phyloP scores from a whole-genome alignment of 441 rosid genomes.

The Macaranga tanarius region DNA sequence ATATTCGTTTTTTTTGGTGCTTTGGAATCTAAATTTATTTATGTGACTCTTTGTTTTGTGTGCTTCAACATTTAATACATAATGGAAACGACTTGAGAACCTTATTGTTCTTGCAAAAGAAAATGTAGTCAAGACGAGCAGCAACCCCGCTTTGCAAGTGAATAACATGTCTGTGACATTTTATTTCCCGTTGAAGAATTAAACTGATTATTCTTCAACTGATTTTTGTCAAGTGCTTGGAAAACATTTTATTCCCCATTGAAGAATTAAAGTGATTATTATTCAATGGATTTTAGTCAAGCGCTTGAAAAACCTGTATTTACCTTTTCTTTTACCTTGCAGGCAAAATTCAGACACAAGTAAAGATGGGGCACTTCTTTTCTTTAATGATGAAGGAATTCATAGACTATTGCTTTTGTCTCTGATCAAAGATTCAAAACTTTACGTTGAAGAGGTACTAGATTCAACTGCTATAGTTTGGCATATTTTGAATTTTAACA shows the following conservation, averaged over 20 bases:
- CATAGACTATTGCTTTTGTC: conserved; percentile 90
- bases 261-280: not conserved
- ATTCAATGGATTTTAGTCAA: conserved; percentile 4
- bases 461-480: not conserved
- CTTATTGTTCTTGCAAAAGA: conserved; percentile 91
- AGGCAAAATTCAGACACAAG: conserved; percentile 72
- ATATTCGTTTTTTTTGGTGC: no score
- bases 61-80: no score
- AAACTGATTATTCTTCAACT: no score
- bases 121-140: conserved; percentile 90
- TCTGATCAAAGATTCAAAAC: conserved; percentile 86
- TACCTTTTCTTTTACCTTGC: not conserved
- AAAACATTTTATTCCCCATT: not conserved
- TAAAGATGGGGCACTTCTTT: conserved; percentile 92
- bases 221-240: no score
- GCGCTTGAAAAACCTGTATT: conserved; percentile 2
- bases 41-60: no score
- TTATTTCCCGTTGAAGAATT: no score
- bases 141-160: conserved; percentile 72
- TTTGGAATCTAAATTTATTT: no score
- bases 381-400: conserved; percentile 77
- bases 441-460: conserved; percentile 88
- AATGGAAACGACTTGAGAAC: conserved; percentile 95
- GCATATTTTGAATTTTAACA: not conserved
- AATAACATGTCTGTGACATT: conserved; percentile 43